Percentiles rank a stretch among this genome's conserved stretches.
Conservation (phyloP, 2,329 filamentous ascomycete species). For the Phyllosticta paracitricarpa region DNA sequence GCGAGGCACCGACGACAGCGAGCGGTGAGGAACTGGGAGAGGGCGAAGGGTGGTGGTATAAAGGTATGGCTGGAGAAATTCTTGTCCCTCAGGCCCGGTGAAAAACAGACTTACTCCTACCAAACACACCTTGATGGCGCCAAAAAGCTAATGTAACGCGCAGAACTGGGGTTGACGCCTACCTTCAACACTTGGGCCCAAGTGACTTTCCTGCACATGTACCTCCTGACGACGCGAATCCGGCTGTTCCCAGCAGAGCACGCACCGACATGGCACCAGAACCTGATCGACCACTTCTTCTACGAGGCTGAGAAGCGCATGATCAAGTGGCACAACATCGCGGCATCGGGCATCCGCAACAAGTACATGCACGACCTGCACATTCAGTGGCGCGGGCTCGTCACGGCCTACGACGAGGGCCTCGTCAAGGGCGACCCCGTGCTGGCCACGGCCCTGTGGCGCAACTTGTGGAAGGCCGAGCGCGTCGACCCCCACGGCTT, state of each 20-base stretch:
- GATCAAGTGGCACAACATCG: conserved; percentile 65
- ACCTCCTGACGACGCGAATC: conserved; percentile 74
- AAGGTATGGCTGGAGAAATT: conserved; percentile 44
- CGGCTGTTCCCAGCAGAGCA: conserved; percentile 63
- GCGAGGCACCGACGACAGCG: conserved; percentile 58
- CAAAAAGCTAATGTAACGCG: not conserved
- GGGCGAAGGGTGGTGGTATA: conserved; percentile 70
- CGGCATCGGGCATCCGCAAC: conserved; percentile 45
- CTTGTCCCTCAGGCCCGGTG: not conserved
- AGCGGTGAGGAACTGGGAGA: conserved; percentile 76
- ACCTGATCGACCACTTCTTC: conserved; percentile 92
- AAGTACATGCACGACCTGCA: conserved; percentile 76
- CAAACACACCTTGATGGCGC: not conserved
- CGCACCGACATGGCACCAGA: conserved; percentile 71
- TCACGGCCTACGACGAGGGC: conserved; percentile 78
- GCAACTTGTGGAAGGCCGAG: conserved; percentile 77
- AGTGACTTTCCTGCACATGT: conserved; percentile 93
- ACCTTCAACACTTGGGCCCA: conserved; percentile 96
- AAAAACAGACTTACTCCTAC: not conserved
- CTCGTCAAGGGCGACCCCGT: conserved; percentile 66
- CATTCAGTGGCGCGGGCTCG: conserved; percentile 79
- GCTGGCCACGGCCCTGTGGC: conserved; percentile 76
- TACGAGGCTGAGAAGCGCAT: conserved; percentile 78
- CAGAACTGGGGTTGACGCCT: conserved; percentile 67
- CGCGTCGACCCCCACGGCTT: conserved; percentile 53